Evolutionary conservation across 108 stramenopile species (phyloP).

Genomic region (Aurantiochytrium sp.): DNA sequence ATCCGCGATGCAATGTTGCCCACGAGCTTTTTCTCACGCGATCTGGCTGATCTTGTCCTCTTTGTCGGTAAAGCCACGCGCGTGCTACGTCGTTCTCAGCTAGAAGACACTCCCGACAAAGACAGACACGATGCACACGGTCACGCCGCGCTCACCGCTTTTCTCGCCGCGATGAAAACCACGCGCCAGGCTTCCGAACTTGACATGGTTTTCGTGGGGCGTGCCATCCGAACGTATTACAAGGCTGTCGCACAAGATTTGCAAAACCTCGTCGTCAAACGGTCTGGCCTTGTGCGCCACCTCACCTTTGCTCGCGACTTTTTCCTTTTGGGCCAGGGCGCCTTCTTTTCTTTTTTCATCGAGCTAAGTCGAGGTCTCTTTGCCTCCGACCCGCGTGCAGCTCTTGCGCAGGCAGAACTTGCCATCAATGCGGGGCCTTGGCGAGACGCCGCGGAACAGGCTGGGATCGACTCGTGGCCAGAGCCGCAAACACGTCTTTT

Average conservation of each 20-base stretch:
- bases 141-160: not conserved
- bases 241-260: not conserved
- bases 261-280: not conserved
- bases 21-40: not conserved
- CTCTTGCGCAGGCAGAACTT: not conserved
- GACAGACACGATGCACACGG: not conserved
- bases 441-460: not conserved
- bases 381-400: not conserved
- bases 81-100: not conserved
- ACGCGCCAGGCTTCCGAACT: not conserved
- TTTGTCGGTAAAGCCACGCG: not conserved
- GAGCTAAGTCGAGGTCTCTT: not conserved
- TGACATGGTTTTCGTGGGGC: not conserved
- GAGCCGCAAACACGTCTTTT: not conserved
- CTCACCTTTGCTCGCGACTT: slow-evolving; percentile 10
- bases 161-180: not conserved
- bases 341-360: not conserved
- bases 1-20: not conserved
- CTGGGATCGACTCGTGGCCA: not conserved
- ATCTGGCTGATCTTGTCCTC: not conserved
- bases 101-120: not conserved
- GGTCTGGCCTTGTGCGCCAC: not conserved
- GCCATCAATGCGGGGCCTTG: not conserved
- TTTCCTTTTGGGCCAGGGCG: not conserved
- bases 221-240: not conserved